Evolutionary conservation across 2,329 filamentous ascomycete species (phyloP).

Genomic region (Capronia coronata): DNA sequence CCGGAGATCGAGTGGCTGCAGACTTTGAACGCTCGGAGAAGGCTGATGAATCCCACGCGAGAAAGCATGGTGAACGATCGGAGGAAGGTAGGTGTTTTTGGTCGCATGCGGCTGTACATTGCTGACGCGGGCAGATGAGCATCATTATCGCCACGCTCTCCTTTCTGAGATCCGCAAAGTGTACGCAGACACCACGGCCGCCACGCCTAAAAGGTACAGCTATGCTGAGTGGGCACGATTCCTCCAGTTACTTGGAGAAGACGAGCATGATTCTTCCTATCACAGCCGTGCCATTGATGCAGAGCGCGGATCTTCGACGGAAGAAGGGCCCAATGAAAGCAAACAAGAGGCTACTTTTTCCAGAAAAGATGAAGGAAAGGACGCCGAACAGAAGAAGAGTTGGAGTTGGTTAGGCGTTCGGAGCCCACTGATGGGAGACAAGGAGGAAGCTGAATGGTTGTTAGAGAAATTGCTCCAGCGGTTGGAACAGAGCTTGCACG

Average conservation of each 20-base stretch:
- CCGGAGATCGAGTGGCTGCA: slow-evolving; percentile 33
- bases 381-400: slow-evolving; percentile 1
- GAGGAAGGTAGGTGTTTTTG: slow-evolving; percentile 35
- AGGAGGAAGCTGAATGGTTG: slow-evolving; percentile 41
- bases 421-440: slow-evolving; percentile 38
- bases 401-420: slow-evolving; percentile 40
- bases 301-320: neutral
- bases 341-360: neutral
- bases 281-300: slow-evolving; percentile 27
- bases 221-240: slow-evolving; percentile 47
- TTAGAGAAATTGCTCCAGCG: slow-evolving; percentile 36
- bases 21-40: slow-evolving; percentile 41
- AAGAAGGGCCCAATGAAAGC: neutral
- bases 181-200: slow-evolving; percentile 33
- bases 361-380: slow-evolving; percentile 8
- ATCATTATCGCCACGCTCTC: slow-evolving; percentile 43
- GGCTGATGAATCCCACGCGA: slow-evolving; percentile 38
- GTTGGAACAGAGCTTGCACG: slow-evolving; percentile 35
- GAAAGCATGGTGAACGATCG: slow-evolving; percentile 38
- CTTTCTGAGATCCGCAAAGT: slow-evolving; percentile 38
- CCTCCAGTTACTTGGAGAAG: slow-evolving; percentile 43
- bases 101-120: neutral
- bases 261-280: slow-evolving; percentile 36
- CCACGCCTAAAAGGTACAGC: slow-evolving; percentile 34
- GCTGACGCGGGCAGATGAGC: slow-evolving; percentile 26